Evolutionary conservation across 495 filamentous ascomycete species (phyloP).

Genomic region (Chaetomidium leptoderma): DNA sequence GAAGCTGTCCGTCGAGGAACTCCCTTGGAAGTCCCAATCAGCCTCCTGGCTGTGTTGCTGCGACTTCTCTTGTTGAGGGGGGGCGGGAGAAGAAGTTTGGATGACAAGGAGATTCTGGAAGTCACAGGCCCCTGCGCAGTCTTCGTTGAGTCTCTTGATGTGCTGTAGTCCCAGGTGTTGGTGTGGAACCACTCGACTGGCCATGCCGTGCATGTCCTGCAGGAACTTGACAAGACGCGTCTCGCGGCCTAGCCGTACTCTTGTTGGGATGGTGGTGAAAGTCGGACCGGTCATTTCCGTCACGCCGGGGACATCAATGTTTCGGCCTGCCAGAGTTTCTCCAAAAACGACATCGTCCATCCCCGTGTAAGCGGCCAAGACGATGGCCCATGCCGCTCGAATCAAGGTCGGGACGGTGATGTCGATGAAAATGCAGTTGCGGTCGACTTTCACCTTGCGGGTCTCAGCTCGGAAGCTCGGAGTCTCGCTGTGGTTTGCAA

Average conservation of each 20-base stretch:
- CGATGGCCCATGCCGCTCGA: slow-evolving; percentile 58
- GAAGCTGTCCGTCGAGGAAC: slow-evolving; percentile 23
- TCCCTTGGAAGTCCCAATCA: slow-evolving; percentile 16
- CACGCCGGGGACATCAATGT: slow-evolving; percentile 47
- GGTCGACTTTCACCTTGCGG: slow-evolving; percentile 22
- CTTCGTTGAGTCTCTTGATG: slow-evolving; percentile 31
- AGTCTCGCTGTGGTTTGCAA: background rate
- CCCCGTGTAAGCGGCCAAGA: slow-evolving; percentile 48
- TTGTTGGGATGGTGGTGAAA: slow-evolving; percentile 61
- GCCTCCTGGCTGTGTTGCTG: background rate
- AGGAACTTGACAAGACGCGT: slow-evolving; percentile 19
- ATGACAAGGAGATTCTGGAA: slow-evolving; percentile 45
- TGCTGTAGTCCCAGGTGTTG: slow-evolving; percentile 47
- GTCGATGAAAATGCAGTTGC: slow-evolving; percentile 12
- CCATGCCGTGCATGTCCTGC: slow-evolving; percentile 33
- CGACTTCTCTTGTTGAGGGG: background rate
- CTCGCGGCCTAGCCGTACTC: slow-evolving; percentile 26
- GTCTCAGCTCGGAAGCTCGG: slow-evolving; percentile 49
- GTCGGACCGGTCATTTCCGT: slow-evolving; percentile 55
- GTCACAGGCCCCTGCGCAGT: slow-evolving; percentile 32
- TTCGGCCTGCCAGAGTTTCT: slow-evolving; percentile 55
- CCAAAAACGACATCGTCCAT: slow-evolving; percentile 52
- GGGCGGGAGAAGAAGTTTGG: slow-evolving; percentile 16
- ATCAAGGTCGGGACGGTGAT: slow-evolving; percentile 56
- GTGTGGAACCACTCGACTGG: slow-evolving; percentile 36